phyloP scores from a whole-genome alignment of 306 rosid genomes.

The Fragaria iinumae region DNA sequence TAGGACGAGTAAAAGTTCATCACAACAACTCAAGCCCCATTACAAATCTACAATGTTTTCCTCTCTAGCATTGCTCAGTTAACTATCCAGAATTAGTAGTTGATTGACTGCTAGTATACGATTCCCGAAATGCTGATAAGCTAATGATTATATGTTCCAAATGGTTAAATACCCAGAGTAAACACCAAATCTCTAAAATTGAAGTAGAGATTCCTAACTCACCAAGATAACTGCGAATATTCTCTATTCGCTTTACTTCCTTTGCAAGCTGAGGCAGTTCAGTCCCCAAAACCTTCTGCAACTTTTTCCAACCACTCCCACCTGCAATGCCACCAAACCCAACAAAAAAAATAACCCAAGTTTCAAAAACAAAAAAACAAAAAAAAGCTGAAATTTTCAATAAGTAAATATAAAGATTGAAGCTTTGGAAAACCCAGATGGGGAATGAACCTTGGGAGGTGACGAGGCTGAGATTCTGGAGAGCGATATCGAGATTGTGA shows the following conservation, averaged over 20 bases:
- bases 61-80: neutral
- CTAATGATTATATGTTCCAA: neutral
- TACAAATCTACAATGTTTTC: neutral
- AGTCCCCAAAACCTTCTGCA: slow-evolving; percentile 33
- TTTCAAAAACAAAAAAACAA: neutral
- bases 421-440: slow-evolving; percentile 4
- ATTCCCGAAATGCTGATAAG: neutral
- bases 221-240: slow-evolving; percentile 59
- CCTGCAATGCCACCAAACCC: slow-evolving; percentile 24
- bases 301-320: slow-evolving; percentile 50
- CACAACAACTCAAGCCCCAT: neutral
- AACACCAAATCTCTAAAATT: neutral
- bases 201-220: slow-evolving; percentile 14
- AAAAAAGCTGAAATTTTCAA: neutral
- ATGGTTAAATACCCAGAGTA: neutral
- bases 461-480: slow-evolving; percentile 52
- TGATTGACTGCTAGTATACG: neutral
- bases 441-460: slow-evolving; percentile 50
- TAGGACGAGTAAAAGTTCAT: neutral
- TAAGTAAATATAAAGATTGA: neutral
- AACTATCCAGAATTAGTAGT: neutral
- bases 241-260: slow-evolving; percentile 45
- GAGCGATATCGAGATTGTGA: slow-evolving; percentile 31
- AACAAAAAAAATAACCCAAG: neutral
- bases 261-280: slow-evolving; percentile 57